These are phyloP conservation scores for Daldinia vernicosa DNA, from an alignment of 495 filamentous ascomycete species.

Conservation along the genomic window DNA sequence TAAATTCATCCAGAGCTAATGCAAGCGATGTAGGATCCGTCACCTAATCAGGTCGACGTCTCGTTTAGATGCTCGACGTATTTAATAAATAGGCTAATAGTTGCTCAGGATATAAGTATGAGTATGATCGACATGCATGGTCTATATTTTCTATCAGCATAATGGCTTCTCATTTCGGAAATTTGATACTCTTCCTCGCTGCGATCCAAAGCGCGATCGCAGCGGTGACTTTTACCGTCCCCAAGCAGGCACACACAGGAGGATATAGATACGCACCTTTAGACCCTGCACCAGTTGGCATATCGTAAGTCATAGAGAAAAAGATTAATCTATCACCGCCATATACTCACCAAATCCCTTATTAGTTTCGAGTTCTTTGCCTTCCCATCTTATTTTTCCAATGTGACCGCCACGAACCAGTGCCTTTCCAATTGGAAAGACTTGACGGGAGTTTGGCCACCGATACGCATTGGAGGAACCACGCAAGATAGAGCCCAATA, in stretches of 20 bases:
- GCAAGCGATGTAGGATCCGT: slow-evolving; percentile 6
- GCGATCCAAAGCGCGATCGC: slow-evolving; percentile 17
- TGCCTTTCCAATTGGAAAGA: slow-evolving; percentile 65
- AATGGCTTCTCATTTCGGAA: slow-evolving; percentile 25
- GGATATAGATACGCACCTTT: slow-evolving; percentile 49
- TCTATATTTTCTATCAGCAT: slow-evolving; percentile 6
- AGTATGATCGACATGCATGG: slow-evolving; percentile 9
- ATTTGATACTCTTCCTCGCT: slow-evolving; percentile 9
- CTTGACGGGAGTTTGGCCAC: slow-evolving; percentile 64
- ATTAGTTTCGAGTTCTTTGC: slow-evolving; percentile 66
- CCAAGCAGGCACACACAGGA: slow-evolving; percentile 42
- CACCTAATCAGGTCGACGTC: not conserved
- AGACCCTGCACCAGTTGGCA: slow-evolving; percentile 61
- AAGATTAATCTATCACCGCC: not conserved
- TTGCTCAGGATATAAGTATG: not conserved
- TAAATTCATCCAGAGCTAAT: slow-evolving; percentile 19
- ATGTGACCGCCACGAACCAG: slow-evolving; percentile 62
- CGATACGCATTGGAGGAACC: slow-evolving; percentile 67
- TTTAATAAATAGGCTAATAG: slow-evolving; percentile 31
- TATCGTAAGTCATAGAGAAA: slow-evolving; percentile 55
- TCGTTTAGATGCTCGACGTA: not conserved
- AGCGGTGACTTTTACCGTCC: slow-evolving; percentile 49
- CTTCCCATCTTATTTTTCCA: slow-evolving; percentile 66
- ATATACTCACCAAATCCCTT: not conserved
- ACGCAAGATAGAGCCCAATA: slow-evolving; percentile 68